Evolutionary conservation across 2,329 filamentous ascomycete genomes (phyloP).

Genomic region (Xylariaceae sp.): DNA sequence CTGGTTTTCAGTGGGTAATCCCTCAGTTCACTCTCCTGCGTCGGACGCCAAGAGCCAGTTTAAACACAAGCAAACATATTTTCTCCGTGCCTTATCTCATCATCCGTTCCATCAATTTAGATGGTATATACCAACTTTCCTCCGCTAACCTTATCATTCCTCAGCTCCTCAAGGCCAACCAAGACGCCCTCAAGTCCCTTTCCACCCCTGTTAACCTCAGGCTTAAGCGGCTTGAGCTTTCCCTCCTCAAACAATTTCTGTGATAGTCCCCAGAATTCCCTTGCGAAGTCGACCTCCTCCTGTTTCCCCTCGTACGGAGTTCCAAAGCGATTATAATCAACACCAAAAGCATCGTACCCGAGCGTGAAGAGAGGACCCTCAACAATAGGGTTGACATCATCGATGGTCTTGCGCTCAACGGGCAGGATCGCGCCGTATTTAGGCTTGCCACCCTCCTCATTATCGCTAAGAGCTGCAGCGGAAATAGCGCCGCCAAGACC

Average conservation of each 20-base stretch:
- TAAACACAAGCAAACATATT: neutral
- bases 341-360: slow-evolving; percentile 42
- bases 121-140: slow-evolving; percentile 46
- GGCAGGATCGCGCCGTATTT: slow-evolving; percentile 11
- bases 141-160: slow-evolving; percentile 37
- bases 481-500: slow-evolving; percentile 19
- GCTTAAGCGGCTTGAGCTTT: slow-evolving; percentile 36
- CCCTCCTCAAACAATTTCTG: slow-evolving; percentile 35
- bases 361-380: slow-evolving; percentile 31
- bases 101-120: slow-evolving; percentile 15
- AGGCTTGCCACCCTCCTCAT: slow-evolving; percentile 8
- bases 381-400: slow-evolving; percentile 34
- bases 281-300: slow-evolving; percentile 23
- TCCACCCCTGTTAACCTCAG: slow-evolving; percentile 29
- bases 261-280: slow-evolving; percentile 36
- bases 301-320: slow-evolving; percentile 28
- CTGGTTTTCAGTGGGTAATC: no score
- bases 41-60: no score
- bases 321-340: slow-evolving; percentile 32
- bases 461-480: slow-evolving; percentile 15
- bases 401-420: slow-evolving; percentile 10
- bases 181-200: slow-evolving; percentile 36
- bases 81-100: neutral
- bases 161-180: slow-evolving; percentile 33
- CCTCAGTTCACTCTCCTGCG: no score